Evolutionary conservation across 306 rosid genomes (phyloP).

Genomic region (Gastrolobium villosum): DNA sequence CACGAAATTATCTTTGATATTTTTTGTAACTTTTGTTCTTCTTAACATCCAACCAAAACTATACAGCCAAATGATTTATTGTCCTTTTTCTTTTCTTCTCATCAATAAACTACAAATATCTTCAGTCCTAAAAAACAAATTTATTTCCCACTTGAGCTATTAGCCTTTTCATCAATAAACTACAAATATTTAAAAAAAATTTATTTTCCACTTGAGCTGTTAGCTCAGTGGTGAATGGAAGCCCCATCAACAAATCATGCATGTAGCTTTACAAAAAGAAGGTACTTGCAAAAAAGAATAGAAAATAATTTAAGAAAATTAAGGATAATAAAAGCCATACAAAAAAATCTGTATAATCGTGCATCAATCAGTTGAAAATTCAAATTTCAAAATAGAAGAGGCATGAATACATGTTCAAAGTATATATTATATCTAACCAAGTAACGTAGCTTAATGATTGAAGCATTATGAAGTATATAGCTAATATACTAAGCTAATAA

Average conservation of each 20-base stretch:
- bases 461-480: conserved; percentile 40
- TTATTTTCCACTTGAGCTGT: conserved; percentile 18
- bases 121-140: conserved; percentile 36
- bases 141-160: background rate
- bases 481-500: conserved; percentile 28
- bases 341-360: conserved; percentile 39
- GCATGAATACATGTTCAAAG: conserved; percentile 31
- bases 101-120: conserved; percentile 21
- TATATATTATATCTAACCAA: conserved; percentile 42
- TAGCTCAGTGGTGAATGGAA: conserved; percentile 29
- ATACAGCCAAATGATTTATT: conserved; percentile 49
- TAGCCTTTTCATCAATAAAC: conserved; percentile 6
- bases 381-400: conserved; percentile 46
- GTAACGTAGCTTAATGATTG: conserved; percentile 45
- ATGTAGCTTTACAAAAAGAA: conserved; percentile 29
- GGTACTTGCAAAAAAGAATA: background rate
- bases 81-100: conserved; percentile 40
- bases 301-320: background rate
- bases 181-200: conserved; percentile 6
- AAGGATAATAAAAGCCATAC: background rate
- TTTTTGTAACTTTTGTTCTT: conserved; percentile 50
- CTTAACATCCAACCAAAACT: conserved; percentile 51
- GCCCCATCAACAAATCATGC: background rate
- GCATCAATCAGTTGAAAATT: conserved; percentile 25
- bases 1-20: conserved; percentile 49